Base-by-base conservation (phyloP, 257 asterid species). In the Thymus mandschuricus region DNA sequence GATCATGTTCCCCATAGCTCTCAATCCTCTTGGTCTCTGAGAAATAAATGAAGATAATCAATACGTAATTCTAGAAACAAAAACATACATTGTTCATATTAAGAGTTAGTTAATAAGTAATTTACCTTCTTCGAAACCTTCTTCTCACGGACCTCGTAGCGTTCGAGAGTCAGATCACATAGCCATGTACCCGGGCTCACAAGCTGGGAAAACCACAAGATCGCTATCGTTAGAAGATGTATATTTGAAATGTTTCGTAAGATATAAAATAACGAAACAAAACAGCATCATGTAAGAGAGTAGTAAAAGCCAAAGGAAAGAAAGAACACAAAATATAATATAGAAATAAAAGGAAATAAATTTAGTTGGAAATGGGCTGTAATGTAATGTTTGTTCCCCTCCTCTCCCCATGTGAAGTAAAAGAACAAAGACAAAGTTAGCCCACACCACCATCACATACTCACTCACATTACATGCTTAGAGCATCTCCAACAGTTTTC, bases 111-210 rank as follows among this genome's bases (percentile, higher is more conserved):
- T 44, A 10, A 11, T 5, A 5, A 45, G 57, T 10, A 12, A 4
- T 5, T 1, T 50, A 80, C 86, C 91, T 86, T 86, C 79, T 86
- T 86, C n/a, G 88, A 70, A 51, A 81, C 91, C 60, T 83, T 86
- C 85, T 83, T 86, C 80, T 86, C 91, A 27, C 87, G 75, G 52
- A 86, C 91, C 72, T 86, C 91, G 67, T 86, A 86, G 11, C 91
- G 91, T 57, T 86, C 91, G n/a, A 86, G 79, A 49, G 91, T 86
- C 75, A 86, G 71, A 68, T 86, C 91, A 35, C 88, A 81, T 60
- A 86, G 58, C 91, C 91, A 86, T 68, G 91, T 59, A 40, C 91
- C 91, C 3, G 91, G 91, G 72, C 87, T 72, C 41, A 86, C 88
- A 75, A 86, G 77, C 91, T 86, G 79, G 21, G 21, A 21, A 0